These are phyloP conservation scores for Stagonosporopsis chrysanthemi DNA, from an alignment of 2,329 filamentous ascomycete species.

Conservation along the genomic window DNA sequence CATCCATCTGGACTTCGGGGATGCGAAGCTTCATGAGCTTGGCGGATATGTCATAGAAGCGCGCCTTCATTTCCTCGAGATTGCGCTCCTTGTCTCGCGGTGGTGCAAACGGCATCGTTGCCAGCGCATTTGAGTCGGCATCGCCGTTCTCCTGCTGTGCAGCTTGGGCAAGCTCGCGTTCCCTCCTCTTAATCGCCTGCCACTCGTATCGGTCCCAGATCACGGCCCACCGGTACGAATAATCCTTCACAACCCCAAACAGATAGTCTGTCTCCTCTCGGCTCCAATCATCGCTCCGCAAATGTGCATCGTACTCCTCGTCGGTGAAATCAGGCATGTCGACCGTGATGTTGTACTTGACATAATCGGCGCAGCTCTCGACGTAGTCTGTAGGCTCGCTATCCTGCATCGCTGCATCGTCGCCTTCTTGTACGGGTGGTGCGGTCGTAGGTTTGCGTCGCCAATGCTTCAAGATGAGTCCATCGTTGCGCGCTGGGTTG, in stretches of 20 bases:
- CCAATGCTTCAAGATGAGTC: conserved; percentile 81
- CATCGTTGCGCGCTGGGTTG: conserved; percentile 78
- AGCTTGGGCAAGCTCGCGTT: conserved; percentile 28
- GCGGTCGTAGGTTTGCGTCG: conserved; percentile 63
- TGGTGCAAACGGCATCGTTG: conserved; percentile 52
- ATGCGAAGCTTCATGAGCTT: conserved; percentile 52
- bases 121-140: conserved; percentile 32
- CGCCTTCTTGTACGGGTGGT: conserved; percentile 39
- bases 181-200: conserved; percentile 49
- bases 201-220: conserved; percentile 94
- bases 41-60: conserved; percentile 85
- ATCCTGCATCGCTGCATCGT: conserved; percentile 43
- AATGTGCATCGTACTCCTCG: conserved; percentile 79
- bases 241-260: conserved; percentile 75
- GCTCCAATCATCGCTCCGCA: conserved; percentile 82
- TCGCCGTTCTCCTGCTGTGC: conserved; percentile 28
- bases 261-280: conserved; percentile 95
- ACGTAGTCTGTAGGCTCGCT: conserved; percentile 48
- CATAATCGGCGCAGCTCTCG: conserved; percentile 68
- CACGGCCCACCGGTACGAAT: conserved; percentile 87
- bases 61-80: conserved; percentile 88
- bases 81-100: conserved; percentile 63
- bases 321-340: conserved; percentile 83
- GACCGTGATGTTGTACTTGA: conserved; percentile 86
- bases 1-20: conserved; percentile 71